phyloP scores from a whole-genome alignment of 768 basidiomycete species.

The Tylopilus sp. region DNA sequence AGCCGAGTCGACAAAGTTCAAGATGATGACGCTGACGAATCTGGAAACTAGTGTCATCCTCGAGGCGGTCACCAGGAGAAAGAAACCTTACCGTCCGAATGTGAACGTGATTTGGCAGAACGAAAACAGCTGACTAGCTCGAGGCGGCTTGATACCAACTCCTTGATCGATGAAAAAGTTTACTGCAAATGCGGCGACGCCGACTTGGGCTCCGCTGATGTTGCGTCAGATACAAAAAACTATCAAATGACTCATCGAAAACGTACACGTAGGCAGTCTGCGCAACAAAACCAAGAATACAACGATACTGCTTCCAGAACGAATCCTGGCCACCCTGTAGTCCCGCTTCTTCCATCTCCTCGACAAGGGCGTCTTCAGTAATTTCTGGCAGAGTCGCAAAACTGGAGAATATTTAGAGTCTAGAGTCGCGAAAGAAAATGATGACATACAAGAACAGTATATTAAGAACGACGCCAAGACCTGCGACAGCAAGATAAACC shows the following conservation, averaged over 20 bases:
- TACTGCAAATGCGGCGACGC: slow-evolving; percentile 62
- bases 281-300: slow-evolving; percentile 69
- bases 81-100: slow-evolving; percentile 45
- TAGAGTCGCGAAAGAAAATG: neutral
- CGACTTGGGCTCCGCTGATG: slow-evolving; percentile 58
- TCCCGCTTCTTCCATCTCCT: slow-evolving; percentile 45
- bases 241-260: neutral
- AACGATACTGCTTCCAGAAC: slow-evolving; percentile 68
- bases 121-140: slow-evolving; percentile 64
- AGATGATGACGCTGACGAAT: slow-evolving; percentile 58
- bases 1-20: slow-evolving; percentile 65
- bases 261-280: slow-evolving; percentile 65
- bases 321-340: slow-evolving; percentile 44
- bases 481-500: slow-evolving; percentile 65
- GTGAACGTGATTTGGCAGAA: slow-evolving; percentile 72
- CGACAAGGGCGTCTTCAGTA: slow-evolving; percentile 58
- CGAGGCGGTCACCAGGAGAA: neutral
- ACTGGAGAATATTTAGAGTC: slow-evolving; percentile 30
- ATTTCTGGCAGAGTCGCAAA: slow-evolving; percentile 70
- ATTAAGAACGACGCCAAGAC: slow-evolving; percentile 59
- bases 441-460: slow-evolving; percentile 56
- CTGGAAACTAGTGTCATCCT: slow-evolving; percentile 31
- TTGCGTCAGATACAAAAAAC: neutral
- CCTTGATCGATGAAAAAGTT: slow-evolving; percentile 68
- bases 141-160: slow-evolving; percentile 46